Evolutionary conservation across 352 stramenopile species (phyloP), one percentile per base, ranked within the genome.

Genomic region (Phytophthora fragariaefolia): DNA sequence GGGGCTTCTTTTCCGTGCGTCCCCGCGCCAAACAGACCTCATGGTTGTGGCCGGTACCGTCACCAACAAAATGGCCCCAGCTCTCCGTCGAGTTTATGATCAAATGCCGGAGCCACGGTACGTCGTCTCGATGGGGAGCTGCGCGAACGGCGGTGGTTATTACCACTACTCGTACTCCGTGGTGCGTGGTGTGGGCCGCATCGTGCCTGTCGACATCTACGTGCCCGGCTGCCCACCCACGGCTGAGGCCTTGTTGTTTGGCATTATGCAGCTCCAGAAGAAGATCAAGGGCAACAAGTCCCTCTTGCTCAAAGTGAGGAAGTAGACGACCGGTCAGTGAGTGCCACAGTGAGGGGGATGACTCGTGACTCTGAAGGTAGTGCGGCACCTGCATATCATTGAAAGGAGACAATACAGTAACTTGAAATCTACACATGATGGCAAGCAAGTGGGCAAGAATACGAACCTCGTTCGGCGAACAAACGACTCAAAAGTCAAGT

Each of bases 51-150:
- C 97, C 6, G 97, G 97, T 3, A 99, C 97, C 6, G 75, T 99
- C 23, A 99, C 97, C 57, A 99, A 99, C 87, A 99, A 99, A 77
- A 99, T 99, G 97, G 97, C 97, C 15, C 97, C 97, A 1, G 97
- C 97, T 17, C 83, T 99, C 8, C 85, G 97, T 38, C 82, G 85
- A 53, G 87, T 99, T 18, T 98, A 98, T 83, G 97, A 99, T 84
- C 97, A 99, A 80, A 99, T 99, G 97, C 96, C 97, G 6, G 96
- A 99, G 77, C 97, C 97, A 18, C 89, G 97, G 45, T 99, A 97
- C 90, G 97, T 99, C 12, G 72, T 99, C 28, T 98, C 90, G 51
- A 99, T 99, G 97, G 97, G 97, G 58, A 97, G 81, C 50, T 99
- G 97, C 75, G 97, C 97, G 15, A 99, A 99, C 81, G 95, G 96